Percentiles rank a stretch among this genome's conserved stretches.
phyloP scores from a whole-genome alignment of 495 filamentous ascomycete species.

The Corynascus novoguineensis region DNA sequence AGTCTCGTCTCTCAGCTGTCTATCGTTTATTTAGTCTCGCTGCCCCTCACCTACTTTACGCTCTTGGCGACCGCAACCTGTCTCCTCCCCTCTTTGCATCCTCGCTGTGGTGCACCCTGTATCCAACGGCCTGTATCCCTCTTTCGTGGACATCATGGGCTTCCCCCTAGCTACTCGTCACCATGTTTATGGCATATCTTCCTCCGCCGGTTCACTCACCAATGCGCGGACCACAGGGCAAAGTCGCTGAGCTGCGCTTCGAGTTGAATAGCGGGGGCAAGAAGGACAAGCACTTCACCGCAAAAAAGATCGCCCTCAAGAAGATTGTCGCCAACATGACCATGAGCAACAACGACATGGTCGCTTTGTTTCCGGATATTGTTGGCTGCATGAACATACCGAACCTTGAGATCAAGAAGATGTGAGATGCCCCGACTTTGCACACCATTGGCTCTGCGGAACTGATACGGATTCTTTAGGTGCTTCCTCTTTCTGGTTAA shows the following conservation, averaged over 20 bases:
- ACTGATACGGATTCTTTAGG: constrained; percentile 48
- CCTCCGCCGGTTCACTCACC: constrained; percentile 39
- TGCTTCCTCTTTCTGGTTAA: constrained; percentile 97
- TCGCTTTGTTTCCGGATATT: constrained; percentile 91
- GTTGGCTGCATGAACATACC: constrained; percentile 90
- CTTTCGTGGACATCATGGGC: constrained; percentile 24
- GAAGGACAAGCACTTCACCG: constrained; percentile 96
- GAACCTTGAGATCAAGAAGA: constrained; percentile 98
- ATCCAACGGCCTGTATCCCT: neutral
- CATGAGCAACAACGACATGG: constrained; percentile 99
- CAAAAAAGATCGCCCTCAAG: constrained; percentile 98
- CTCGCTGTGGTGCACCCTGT: neutral
- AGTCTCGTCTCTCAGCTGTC: neutral
- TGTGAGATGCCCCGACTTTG: constrained; percentile 52
- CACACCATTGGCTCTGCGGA: too few species aligned
- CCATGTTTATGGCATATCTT: constrained; percentile 49
- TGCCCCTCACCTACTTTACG: constrained; percentile 6
- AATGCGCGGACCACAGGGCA: constrained; percentile 66
- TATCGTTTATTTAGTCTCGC: neutral
- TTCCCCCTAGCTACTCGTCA: constrained; percentile 16
- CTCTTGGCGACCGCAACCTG: constrained; percentile 3
- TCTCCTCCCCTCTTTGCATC: neutral
- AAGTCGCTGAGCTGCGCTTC: constrained; percentile 92
- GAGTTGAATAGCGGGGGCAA: constrained; percentile 91
- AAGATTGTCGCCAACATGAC: constrained; percentile 99